A percentile compares a stretch with the other conserved stretches of the same genome.
These are phyloP conservation scores for Dalechampia spathulata DNA, from an alignment of 441 rosid species.

Conservation along the genomic window DNA sequence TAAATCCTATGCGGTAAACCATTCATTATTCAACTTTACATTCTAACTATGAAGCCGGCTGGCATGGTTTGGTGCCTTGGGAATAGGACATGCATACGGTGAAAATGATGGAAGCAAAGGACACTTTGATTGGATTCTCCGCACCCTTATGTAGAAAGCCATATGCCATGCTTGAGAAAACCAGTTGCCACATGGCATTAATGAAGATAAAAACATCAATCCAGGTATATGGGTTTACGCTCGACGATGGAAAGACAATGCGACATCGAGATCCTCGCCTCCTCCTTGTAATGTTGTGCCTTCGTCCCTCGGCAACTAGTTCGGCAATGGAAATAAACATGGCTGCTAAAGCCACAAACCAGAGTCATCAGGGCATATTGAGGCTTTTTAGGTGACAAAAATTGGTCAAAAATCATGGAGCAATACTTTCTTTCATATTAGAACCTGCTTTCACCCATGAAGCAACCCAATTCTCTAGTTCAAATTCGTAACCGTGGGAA, in stretches of 20 bases:
- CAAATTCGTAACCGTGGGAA: not conserved
- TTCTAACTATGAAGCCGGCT: not conserved
- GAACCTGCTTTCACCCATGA: not conserved
- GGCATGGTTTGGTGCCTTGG: not conserved
- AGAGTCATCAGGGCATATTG: not conserved
- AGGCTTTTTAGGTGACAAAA: not conserved
- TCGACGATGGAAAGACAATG: not conserved
- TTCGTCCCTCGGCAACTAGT: not conserved
- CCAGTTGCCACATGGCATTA: not conserved
- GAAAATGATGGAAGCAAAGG: not conserved
- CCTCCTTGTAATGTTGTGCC: not conserved
- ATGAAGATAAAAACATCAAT: not conserved
- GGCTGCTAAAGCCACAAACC: not conserved
- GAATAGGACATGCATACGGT: not conserved
- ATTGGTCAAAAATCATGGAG: not conserved
- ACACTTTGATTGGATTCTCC: not conserved
- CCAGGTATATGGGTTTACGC: not conserved
- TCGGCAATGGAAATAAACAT: not conserved
- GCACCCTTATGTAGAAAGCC: not conserved
- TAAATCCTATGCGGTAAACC: too few relatives aligned
- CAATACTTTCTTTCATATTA: too few relatives aligned
- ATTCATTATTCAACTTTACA: too few relatives aligned
- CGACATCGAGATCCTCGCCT: not conserved
- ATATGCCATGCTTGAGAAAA: not conserved
- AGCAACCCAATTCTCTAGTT: not conserved